Evolutionary conservation across 495 filamentous ascomycete species (phyloP).

Genomic region (Friedmanniomyces endolithicus): DNA sequence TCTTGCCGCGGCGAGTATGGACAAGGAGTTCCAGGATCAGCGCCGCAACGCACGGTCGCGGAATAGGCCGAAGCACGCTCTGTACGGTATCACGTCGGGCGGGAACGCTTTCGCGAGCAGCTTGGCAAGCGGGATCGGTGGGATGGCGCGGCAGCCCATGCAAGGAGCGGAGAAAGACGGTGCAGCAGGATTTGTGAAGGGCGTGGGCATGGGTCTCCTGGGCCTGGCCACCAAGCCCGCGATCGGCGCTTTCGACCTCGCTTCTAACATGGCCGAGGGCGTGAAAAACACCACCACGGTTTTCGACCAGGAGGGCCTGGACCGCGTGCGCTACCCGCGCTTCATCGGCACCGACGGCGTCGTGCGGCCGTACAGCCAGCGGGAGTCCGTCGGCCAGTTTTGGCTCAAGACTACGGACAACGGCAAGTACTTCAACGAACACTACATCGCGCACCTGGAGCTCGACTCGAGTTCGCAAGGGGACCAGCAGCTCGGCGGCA

Average conservation of each 20-base stretch:
- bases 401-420: slow-evolving; percentile 98
- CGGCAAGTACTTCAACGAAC: slow-evolving; percentile 92
- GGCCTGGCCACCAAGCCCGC: slow-evolving; percentile 91
- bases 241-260: slow-evolving; percentile 92
- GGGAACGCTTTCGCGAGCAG: slow-evolving; percentile 89
- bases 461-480: slow-evolving; percentile 53
- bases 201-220: slow-evolving; percentile 86
- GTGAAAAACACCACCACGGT: slow-evolving; percentile 98
- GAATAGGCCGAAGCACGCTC: slow-evolving; percentile 89
- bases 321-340: slow-evolving; percentile 80
- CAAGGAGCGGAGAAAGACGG: slow-evolving; percentile 96
- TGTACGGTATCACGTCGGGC: slow-evolving; percentile 91
- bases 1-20: slow-evolving; percentile 83
- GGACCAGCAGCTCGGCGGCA: slow-evolving; percentile 42
- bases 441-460: slow-evolving; percentile 93
- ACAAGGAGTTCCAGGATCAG: slow-evolving; percentile 96
- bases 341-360: slow-evolving; percentile 88
- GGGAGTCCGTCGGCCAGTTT: slow-evolving; percentile 91
- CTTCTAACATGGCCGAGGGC: slow-evolving; percentile 89
- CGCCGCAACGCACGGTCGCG: slow-evolving; percentile 85
- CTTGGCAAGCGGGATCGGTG: slow-evolving; percentile 84
- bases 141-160: slow-evolving; percentile 81
- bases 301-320: slow-evolving; percentile 86
- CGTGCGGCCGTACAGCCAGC: slow-evolving; percentile 87
- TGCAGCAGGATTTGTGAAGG: slow-evolving; percentile 86